Conservation (phyloP, 805 yeast genomes). For the Henningerozyma blattae region DNA sequence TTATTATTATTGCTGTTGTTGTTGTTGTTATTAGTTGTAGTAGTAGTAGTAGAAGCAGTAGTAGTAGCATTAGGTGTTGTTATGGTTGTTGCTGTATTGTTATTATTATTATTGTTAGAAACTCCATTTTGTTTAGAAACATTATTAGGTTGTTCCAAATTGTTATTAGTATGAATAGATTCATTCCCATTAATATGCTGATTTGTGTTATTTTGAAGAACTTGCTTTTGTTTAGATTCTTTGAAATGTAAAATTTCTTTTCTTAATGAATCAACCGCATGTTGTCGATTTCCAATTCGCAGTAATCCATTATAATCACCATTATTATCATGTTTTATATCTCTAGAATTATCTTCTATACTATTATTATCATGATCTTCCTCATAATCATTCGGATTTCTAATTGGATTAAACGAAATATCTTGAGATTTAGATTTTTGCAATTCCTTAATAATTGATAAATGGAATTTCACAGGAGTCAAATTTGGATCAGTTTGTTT, state of each 20-base stretch:
- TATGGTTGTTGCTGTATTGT: slow-evolving; percentile 1
- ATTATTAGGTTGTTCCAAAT: background rate
- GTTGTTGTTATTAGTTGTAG: background rate
- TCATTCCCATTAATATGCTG: too few relatives aligned
- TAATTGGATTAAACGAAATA: slow-evolving; percentile 2
- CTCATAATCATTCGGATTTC: slow-evolving; percentile 1
- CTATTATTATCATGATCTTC: slow-evolving; percentile 1
- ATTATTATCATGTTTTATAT: background rate
- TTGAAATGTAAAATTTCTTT: slow-evolving; percentile 25
- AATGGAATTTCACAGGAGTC: slow-evolving; percentile 22
- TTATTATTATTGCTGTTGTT: background rate
- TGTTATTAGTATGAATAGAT: background rate
- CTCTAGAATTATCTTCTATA: background rate
- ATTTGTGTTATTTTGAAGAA: too few relatives aligned
- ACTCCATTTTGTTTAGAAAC: background rate
- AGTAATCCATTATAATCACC: too few relatives aligned
- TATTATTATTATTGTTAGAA: slow-evolving; percentile 1
- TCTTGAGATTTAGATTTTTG: slow-evolving; percentile 14
- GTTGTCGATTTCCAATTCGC: too few relatives aligned
- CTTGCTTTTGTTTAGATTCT: slow-evolving; percentile 17
- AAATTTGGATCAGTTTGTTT: slow-evolving; percentile 24
- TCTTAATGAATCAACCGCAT: slow-evolving; percentile 17
- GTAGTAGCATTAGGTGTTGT: background rate
- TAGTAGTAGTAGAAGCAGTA: background rate
- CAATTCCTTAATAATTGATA: slow-evolving; percentile 23